Percentiles rank a stretch among this genome's conserved stretches.
Conservation (phyloP, 306 rosid species). For the Crotalaria pallida region DNA sequence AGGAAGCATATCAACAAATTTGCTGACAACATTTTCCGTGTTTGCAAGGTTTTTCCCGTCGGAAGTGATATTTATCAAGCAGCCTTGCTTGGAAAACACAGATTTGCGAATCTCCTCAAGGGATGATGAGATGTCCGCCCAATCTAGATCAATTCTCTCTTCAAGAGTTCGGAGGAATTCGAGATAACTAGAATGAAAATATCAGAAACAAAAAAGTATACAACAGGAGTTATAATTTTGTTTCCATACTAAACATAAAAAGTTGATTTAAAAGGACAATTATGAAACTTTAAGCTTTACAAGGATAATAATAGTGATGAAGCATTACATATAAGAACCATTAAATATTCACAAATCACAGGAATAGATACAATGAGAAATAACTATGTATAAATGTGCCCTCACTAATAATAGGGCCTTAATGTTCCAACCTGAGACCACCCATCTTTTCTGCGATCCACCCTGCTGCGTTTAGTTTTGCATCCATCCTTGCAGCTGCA, state of each 20-base stretch:
- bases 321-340: constrained; percentile 5
- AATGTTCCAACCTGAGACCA: constrained; percentile 78
- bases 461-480: constrained; percentile 83
- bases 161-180: constrained; percentile 81
- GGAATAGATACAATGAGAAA: constrained; percentile 1
- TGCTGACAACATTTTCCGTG: constrained; percentile 51
- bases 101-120: constrained; percentile 90
- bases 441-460: constrained; percentile 98
- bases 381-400: not conserved
- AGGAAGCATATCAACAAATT: constrained; percentile 80
- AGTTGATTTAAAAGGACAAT: not conserved
- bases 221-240: constrained; percentile 4
- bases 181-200: constrained; percentile 57
- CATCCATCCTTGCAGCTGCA: constrained; percentile 98
- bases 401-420: constrained; percentile 18
- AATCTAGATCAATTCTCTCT: constrained; percentile 81
- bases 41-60: constrained; percentile 60
- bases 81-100: constrained; percentile 64
- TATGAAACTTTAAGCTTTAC: constrained; percentile 8
- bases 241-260: not conserved
- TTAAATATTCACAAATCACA: constrained; percentile 6
- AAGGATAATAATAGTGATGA: not conserved
- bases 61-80: constrained; percentile 77
- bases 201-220: constrained; percentile 11
- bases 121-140: constrained; percentile 75